Percentiles rank a stretch among this genome's conserved stretches.
These are phyloP conservation scores for Acacia acuminata DNA, from an alignment of 306 rosid species.

Conservation along the genomic window DNA sequence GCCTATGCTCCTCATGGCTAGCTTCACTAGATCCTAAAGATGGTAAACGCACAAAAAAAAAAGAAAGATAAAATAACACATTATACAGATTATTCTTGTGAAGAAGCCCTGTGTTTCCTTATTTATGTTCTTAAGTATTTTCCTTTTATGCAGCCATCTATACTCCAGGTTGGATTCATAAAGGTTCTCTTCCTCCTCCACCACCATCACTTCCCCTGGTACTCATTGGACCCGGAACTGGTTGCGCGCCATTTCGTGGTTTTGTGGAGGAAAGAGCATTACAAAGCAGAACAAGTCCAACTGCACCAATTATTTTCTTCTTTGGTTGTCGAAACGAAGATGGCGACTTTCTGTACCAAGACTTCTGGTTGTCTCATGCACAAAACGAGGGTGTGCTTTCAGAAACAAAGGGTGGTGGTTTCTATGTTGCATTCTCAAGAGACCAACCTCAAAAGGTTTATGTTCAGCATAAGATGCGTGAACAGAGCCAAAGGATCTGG, in stretches of 20 bases:
- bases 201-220: constrained; percentile 77
- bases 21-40: constrained; percentile 66
- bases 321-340: constrained; percentile 82
- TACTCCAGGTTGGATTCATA: constrained; percentile 77
- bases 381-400: constrained; percentile 68
- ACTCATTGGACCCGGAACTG: constrained; percentile 94
- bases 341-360: constrained; percentile 71
- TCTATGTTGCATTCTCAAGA: constrained; percentile 85
- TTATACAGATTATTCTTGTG: background rate
- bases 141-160: constrained; percentile 47
- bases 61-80: background rate
- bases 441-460: constrained; percentile 83
- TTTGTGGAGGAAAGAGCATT: constrained; percentile 83
- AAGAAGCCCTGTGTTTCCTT: background rate
- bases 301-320: constrained; percentile 80
- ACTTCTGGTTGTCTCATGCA: constrained; percentile 74
- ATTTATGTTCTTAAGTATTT: constrained; percentile 18
- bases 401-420: constrained; percentile 80
- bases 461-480: constrained; percentile 87
- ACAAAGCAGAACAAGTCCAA: constrained; percentile 48
- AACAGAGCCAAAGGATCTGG: constrained; percentile 71
- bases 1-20: constrained; percentile 92
- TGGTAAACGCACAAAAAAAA: constrained; percentile 40
- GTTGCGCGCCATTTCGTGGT: constrained; percentile 91
- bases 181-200: constrained; percentile 83